Base-by-base conservation (phyloP, 441 rosid genomes). In the Capsella rubella region DNA sequence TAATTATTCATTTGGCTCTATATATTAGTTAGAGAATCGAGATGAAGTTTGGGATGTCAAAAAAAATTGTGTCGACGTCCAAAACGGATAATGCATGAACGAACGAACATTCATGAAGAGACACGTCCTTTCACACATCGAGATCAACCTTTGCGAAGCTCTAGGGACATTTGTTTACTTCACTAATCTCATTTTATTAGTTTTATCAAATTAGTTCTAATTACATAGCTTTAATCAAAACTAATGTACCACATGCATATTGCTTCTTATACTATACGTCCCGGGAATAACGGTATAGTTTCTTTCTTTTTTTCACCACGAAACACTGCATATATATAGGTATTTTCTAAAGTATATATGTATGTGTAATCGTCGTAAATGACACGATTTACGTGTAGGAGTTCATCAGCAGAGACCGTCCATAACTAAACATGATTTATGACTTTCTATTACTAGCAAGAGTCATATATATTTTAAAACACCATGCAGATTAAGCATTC, bases 51-150 rank as follows among this genome's bases (percentile, higher is more conserved):
- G 35, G 70, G 62, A 46, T 47, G 66, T 69, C 74, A 69, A 75
- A 13, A 53, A 8, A 0, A 13, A 21, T 21, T 21, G 25, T 54
- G 69, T 34, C 16, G 54, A 75, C 51, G 79, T 55, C 55, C 51
- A 62, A 53, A 52, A 31, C 4, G 51, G 53, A 75, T 46, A 62
- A 61, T 75, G 79, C 79, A 75, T 75, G 79, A 69, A 69, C 74
- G 79, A 74, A 75, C 69, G 79, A 69, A 69, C 74, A 75, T 69
- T 69, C 64, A 71, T 64, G 67, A 76, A 64, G 62, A 70, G 71
- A 39, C 79, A 56, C 45, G 59, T 69, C 65, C 65, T 46, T 75
- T 68, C 50, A 75, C 58, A 18, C n/a, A 53, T 68, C 11, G 25
- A 21, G 25, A 69, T 73, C 66, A 63, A 21, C 79, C 55, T 27